Conservation (phyloP, 352 stramenopile species). For the Pythium angustatum region DNA sequence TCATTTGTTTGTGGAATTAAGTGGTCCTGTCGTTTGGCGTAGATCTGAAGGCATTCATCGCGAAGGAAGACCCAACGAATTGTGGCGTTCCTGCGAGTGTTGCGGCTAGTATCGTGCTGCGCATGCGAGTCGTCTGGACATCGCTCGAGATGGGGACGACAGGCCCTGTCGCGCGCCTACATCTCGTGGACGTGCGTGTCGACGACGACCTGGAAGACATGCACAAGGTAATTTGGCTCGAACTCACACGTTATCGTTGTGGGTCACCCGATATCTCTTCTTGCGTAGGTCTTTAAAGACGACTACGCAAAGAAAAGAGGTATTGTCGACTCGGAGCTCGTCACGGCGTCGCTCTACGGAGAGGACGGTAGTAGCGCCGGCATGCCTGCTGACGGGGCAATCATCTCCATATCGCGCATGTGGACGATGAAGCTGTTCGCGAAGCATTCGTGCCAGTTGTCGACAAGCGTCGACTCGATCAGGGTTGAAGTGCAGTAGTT, state of each 20-base stretch:
- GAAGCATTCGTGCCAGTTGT: constrained; percentile 1
- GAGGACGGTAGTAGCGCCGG: not conserved
- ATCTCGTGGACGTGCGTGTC: constrained; percentile 9
- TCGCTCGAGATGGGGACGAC: not conserved
- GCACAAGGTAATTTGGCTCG: not conserved
- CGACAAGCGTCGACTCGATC: not conserved
- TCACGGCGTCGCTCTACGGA: constrained; percentile 6
- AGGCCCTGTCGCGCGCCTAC: constrained; percentile 4
- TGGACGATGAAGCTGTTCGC: constrained; percentile 7
- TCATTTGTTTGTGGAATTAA: not conserved
- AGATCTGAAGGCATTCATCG: constrained; percentile 6
- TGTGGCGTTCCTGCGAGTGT: not conserved
- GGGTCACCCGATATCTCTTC: too few relatives aligned
- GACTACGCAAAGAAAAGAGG: not conserved
- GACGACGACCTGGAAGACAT: constrained; percentile 9
- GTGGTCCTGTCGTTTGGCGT: not conserved
- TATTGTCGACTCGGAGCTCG: constrained; percentile 2
- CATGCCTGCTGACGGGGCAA: not conserved
- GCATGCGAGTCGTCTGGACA: constrained; percentile 8
- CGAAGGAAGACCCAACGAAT: not conserved
- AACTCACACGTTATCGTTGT: not conserved
- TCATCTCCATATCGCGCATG: not conserved
- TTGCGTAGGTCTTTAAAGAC: constrained; percentile 2
- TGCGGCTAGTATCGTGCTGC: not conserved
- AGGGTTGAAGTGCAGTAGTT: not conserved